Percentiles rank a stretch among this genome's conserved stretches.
These are phyloP conservation scores for Furcasterigmium furcatum DNA, from an alignment of 2,329 filamentous ascomycete genomes.

Conservation along the genomic window DNA sequence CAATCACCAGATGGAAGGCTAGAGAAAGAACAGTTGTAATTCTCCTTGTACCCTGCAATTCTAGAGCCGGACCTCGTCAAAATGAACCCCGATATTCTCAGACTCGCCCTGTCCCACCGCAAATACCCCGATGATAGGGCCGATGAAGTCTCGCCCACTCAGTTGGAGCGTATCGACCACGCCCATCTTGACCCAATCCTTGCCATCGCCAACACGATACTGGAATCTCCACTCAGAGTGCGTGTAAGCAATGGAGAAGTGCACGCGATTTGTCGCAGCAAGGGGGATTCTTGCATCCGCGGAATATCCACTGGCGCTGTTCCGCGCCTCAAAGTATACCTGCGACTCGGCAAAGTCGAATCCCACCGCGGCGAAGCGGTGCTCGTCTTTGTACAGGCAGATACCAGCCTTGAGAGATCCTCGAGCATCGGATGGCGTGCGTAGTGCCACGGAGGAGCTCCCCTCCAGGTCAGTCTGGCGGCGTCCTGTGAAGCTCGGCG, in stretches of 20 bases:
- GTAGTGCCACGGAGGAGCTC: neutral
- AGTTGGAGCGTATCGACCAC: neutral
- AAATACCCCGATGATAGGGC: conserved; percentile 1
- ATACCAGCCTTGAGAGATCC: neutral
- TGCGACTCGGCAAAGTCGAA: neutral
- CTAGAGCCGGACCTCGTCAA: neutral
- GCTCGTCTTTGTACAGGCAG: conserved; percentile 1
- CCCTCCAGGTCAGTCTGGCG: neutral
- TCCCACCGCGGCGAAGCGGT: neutral
- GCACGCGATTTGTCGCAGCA: neutral
- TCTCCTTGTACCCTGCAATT: neutral
- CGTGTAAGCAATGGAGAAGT: neutral
- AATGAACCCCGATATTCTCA: neutral
- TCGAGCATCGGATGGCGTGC: neutral
- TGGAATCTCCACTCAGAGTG: neutral
- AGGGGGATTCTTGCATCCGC: neutral
- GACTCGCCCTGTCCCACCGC: neutral
- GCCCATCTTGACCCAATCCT: neutral
- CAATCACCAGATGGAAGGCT: no score
- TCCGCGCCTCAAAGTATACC: neutral
- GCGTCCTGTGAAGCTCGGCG: neutral
- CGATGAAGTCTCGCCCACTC: conserved; percentile 2
- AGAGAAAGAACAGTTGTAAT: no score
- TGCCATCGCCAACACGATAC: neutral
- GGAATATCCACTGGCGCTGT: neutral